Conservation (phyloP, 2,329 filamentous ascomycete genomes). For the Ceratocystis cacaofunesta region DNA sequence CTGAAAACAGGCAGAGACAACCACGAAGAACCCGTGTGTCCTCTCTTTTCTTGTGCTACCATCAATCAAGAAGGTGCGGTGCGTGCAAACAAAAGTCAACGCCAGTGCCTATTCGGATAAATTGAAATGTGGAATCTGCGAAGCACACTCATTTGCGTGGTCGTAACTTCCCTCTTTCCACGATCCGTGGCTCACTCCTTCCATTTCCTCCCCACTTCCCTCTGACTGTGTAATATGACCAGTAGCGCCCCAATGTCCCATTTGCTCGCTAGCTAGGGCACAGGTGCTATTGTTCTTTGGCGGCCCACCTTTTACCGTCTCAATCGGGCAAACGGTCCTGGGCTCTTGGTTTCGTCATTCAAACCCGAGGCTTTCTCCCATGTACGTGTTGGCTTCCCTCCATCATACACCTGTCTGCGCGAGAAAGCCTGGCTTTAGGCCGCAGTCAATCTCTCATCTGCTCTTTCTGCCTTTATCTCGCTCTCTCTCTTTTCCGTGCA, state of each 20-base stretch:
- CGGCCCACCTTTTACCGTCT: background rate
- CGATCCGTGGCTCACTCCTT: background rate
- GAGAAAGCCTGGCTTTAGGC: too few relatives aligned
- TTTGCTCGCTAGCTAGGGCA: background rate
- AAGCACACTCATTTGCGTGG: background rate
- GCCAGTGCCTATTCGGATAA: background rate
- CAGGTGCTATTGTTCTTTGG: background rate
- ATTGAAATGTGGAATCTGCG: background rate
- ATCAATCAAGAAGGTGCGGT: background rate
- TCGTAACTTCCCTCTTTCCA: background rate
- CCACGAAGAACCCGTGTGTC: background rate
- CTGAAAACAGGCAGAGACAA: background rate
- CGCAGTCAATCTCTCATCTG: background rate
- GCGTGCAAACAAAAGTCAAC: background rate
- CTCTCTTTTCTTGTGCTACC: constrained; percentile 2
- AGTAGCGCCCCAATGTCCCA: background rate
- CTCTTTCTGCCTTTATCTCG: background rate
- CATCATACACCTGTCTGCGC: too few relatives aligned
- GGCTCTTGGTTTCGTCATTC: too few relatives aligned
- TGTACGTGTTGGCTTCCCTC: background rate
- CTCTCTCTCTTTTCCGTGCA: background rate
- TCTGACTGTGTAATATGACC: background rate
- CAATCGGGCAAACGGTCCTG: background rate
- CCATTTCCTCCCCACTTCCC: background rate
- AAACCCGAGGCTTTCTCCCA: background rate